phyloP scores from a whole-genome alignment of 306 rosid genomes.

The Crotalaria pallida region DNA sequence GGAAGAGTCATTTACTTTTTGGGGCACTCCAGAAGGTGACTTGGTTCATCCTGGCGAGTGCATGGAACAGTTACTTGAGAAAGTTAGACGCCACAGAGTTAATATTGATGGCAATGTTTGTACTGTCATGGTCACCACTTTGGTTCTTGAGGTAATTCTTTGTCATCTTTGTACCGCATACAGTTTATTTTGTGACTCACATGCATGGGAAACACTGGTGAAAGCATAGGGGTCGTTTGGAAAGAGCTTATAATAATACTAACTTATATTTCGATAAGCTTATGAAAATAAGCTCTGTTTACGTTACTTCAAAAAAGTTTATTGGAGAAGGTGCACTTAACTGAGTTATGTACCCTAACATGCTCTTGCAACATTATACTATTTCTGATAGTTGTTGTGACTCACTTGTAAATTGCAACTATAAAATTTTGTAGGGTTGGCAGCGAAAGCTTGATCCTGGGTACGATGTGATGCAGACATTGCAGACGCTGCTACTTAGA shows the following conservation, averaged over 20 bases:
- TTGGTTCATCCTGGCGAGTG: constrained; percentile 80
- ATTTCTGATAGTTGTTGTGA: neutral
- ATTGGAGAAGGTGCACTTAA: too few relatives aligned
- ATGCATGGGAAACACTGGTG: constrained; percentile 8
- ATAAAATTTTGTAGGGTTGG: constrained; percentile 61
- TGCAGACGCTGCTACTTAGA: constrained; percentile 67
- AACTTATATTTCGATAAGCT: too few relatives aligned
- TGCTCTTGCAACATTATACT: too few relatives aligned
- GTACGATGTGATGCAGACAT: constrained; percentile 68
- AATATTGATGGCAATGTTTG: constrained; percentile 83
- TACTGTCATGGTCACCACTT: constrained; percentile 77
- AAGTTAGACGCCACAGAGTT: constrained; percentile 78
- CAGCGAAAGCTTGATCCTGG: constrained; percentile 84
- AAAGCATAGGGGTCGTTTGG: neutral
- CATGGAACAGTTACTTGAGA: constrained; percentile 83
- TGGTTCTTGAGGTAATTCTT: constrained; percentile 64
- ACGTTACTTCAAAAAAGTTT: too few relatives aligned
- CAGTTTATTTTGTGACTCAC: neutral
- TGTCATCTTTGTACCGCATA: neutral
- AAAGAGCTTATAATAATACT: too few relatives aligned
- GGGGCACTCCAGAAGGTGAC: constrained; percentile 91
- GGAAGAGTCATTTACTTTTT: constrained; percentile 53
- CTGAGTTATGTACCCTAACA: too few relatives aligned
- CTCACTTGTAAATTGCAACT: neutral
- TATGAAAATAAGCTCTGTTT: too few relatives aligned